phyloP scores from a whole-genome alignment of 2,329 filamentous ascomycete species.

The Botryotinia calthae region DNA sequence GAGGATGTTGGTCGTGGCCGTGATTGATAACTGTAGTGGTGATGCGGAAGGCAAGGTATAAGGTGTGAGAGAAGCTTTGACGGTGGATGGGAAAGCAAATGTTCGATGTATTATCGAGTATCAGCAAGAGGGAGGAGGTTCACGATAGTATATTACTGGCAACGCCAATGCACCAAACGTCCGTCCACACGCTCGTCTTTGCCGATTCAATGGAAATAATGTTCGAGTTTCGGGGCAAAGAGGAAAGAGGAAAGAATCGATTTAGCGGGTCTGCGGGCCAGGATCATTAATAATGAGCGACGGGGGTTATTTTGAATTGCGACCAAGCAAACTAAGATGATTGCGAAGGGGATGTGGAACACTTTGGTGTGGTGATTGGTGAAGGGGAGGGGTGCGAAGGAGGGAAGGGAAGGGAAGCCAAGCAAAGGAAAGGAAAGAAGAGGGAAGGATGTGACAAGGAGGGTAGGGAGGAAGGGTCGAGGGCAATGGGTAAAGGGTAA shows the following conservation, averaged over 20 bases:
- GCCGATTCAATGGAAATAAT: neutral
- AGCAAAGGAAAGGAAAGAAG: too few relatives aligned
- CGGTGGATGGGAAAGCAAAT: neutral
- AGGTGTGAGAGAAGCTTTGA: neutral
- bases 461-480: too few relatives aligned
- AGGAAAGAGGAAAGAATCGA: neutral
- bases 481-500: neutral
- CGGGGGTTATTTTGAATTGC: neutral
- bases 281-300: conserved; percentile 3
- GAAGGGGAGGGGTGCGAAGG: neutral
- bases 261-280: neutral
- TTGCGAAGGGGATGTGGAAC: neutral
- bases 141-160: conserved; percentile 8
- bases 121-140: neutral
- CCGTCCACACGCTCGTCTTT: neutral
- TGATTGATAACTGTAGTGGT: neutral
- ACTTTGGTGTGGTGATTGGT: neutral
- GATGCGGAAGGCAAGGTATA: neutral
- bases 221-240: conserved; percentile 1
- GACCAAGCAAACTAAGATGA: neutral
- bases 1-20: neutral
- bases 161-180: neutral
- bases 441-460: neutral
- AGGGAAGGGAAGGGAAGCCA: neutral
- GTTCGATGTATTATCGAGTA: neutral